phyloP scores from a whole-genome alignment of 345 rosid species.

The Eucalyptus viminalis region DNA sequence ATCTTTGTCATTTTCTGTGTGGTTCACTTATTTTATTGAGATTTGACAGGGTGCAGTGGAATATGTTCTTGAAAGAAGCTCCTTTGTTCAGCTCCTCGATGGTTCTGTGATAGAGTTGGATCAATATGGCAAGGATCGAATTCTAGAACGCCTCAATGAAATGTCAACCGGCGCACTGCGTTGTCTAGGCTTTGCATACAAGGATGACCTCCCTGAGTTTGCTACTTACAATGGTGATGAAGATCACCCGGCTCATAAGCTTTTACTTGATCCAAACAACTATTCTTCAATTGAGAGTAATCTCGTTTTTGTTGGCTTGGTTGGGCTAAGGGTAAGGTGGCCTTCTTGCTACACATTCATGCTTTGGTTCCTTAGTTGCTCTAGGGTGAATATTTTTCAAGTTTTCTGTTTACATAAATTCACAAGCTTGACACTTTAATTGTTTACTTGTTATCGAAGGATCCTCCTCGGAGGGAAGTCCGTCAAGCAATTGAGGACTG shows the following conservation, averaged over 20 bases:
- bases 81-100: constrained; percentile 54
- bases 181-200: constrained; percentile 81
- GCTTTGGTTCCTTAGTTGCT: background rate
- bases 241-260: constrained; percentile 81
- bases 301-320: constrained; percentile 72
- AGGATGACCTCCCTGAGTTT: constrained; percentile 43
- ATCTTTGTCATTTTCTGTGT: background rate
- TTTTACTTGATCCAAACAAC: constrained; percentile 58
- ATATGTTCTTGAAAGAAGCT: constrained; percentile 81
- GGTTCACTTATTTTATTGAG: background rate
- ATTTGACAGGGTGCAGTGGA: constrained; percentile 92
- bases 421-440: background rate
- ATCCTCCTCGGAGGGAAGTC: constrained; percentile 96
- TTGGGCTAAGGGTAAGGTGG: constrained; percentile 71
- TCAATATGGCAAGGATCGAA: constrained; percentile 37
- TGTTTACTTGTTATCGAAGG: constrained; percentile 22
- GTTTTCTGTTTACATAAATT: background rate
- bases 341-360: background rate
- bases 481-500: constrained; percentile 93
- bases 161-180: constrained; percentile 81
- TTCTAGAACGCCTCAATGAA: constrained; percentile 46
- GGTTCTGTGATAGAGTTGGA: constrained; percentile 61
- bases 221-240: constrained; percentile 74
- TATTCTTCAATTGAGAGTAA: constrained; percentile 79
- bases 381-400: background rate